These are phyloP conservation scores for Pilaira anomala DNA, from an alignment of 192 early-diverging fungal genomes.

Conservation along the genomic window DNA sequence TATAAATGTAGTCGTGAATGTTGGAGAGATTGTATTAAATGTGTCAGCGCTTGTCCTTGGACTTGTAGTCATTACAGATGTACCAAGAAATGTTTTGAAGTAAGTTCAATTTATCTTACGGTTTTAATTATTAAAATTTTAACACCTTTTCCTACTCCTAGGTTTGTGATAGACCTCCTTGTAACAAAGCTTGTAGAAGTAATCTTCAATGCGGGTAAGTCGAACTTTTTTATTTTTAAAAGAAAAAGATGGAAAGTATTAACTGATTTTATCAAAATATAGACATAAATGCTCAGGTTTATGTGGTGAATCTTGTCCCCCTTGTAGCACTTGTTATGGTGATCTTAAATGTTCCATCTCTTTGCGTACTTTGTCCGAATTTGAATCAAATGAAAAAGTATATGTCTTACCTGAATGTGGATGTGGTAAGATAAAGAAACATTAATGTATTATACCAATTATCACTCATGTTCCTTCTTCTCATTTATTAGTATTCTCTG, in stretches of 20 bases:
- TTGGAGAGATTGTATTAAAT: constrained; percentile 28
- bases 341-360: constrained; percentile 21
- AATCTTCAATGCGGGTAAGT: constrained; percentile 30
- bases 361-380: constrained; percentile 9
- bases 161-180: constrained; percentile 38
- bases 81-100: constrained; percentile 27
- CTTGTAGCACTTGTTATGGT: constrained; percentile 16
- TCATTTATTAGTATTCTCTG: constrained; percentile 30
- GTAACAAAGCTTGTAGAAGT: constrained; percentile 25
- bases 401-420: constrained; percentile 38
- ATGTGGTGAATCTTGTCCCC: constrained; percentile 30
- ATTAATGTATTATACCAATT: not conserved
- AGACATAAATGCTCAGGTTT: constrained; percentile 29
- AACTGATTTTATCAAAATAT: not conserved
- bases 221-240: not conserved
- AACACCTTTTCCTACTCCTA: too few species aligned
- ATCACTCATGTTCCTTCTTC: not conserved
- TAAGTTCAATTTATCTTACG: constrained; percentile 9
- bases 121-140: not conserved
- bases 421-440: constrained; percentile 29
- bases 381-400: constrained; percentile 21
- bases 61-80: constrained; percentile 28
- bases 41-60: constrained; percentile 22
- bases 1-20: constrained; percentile 25
- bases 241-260: not conserved